Base-by-base conservation (phyloP, 1,284 basidiomycete species). In the Microbotryum intermedium region DNA sequence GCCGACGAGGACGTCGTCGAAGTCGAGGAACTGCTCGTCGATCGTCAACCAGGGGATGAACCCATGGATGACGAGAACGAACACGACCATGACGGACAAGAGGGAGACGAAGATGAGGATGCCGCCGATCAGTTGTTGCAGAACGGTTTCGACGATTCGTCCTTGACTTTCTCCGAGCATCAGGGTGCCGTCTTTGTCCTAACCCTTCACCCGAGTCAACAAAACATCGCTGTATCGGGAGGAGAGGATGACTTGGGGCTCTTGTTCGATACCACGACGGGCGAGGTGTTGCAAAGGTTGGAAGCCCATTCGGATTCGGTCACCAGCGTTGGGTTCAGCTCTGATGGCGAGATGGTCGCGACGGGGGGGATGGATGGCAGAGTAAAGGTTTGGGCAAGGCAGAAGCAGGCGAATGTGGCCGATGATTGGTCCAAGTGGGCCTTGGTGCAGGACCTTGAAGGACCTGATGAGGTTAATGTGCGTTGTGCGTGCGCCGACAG, bases 361-460 rank as follows among this genome's bases (percentile, higher is more conserved):
- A 97, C 92, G 0, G 94, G 91, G 21, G 93, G 94, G 1, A 97
- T 99, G 90, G 94, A 99, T 72, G 94, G 95, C 10, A 86, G 84
- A 71, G 85, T 97, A 25, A 81, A 91, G 65, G 79, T 98, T 59
- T 99, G 93, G 93, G 79, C 85, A 73, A 80, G 87, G 70, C 85
- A 89, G 13, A 61, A 62, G 55, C 13, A 34, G 7, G 51, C 60
- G 28, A 20, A 16, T 39, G 84, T 83, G 16, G 84, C 79, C 62
- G 83, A 47, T 9, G 55, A 56, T 59, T 48, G 50, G 47, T 42
- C 28, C 7, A 81, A 78, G 55, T 98, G 94, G 92, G 90, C 92
- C 74, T 93, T 97, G 74, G 77, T 95, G 72, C 18, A 90, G 88
- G 9, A 88, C 73, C 77, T 97, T 53, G 87, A 93, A 71, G 93